A percentile compares a stretch with the other conserved stretches of the same genome.
These are phyloP conservation scores for Hibiscus syriacus DNA, from an alignment of 345 rosid genomes.

Conservation along the genomic window DNA sequence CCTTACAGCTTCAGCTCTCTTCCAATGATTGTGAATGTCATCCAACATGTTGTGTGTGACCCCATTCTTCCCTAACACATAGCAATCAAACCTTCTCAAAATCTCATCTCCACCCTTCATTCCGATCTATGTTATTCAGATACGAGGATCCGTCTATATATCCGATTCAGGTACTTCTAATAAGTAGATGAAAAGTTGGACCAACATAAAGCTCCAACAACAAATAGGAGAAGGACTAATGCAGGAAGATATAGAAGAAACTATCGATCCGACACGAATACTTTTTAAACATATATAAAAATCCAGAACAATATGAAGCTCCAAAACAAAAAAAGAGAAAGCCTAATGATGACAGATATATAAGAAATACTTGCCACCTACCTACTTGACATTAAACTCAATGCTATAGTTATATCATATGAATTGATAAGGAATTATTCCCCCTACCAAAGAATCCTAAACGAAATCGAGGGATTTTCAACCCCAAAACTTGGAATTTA, in stretches of 20 bases:
- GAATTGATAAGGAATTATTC: neutral
- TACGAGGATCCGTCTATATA: neutral
- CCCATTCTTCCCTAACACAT: conserved; percentile 61
- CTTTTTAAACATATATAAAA: neutral
- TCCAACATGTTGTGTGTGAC: conserved; percentile 92
- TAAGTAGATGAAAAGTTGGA: neutral
- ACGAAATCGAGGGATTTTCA: neutral
- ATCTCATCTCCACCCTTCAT: neutral
- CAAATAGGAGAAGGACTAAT: neutral
- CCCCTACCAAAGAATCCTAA: neutral
- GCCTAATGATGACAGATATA: neutral
- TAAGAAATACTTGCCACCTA: neutral
- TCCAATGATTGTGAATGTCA: conserved; percentile 92
- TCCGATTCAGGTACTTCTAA: neutral
- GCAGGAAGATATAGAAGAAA: neutral
- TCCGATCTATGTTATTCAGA: neutral
- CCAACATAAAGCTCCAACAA: neutral
- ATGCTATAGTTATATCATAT: neutral
- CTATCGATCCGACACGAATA: neutral
- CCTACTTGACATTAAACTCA: neutral
- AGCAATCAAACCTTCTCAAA: neutral
- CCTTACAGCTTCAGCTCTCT: conserved; percentile 80
- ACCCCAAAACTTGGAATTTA: neutral
- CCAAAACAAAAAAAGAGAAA: neutral
- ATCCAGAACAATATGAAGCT: neutral